These are phyloP conservation scores for Chenopodium quinoa DNA, from an alignment of 148 eudicot genomes.

Conservation along the genomic window DNA sequence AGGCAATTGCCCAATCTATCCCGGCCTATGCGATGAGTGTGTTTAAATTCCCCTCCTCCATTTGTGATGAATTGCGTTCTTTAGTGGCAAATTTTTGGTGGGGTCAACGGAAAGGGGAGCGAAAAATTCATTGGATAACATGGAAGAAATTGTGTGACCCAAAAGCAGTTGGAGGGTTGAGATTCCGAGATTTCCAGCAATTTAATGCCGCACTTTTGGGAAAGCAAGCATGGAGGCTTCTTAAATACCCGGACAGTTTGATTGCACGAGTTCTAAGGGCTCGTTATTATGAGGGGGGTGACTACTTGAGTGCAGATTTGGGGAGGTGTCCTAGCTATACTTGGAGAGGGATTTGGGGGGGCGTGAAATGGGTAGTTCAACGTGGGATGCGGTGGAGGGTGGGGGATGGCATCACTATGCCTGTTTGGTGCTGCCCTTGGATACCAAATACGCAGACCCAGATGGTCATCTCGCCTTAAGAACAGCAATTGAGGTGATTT, in stretches of 20 bases:
- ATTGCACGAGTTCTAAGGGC: background rate
- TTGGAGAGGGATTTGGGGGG: background rate
- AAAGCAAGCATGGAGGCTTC: background rate
- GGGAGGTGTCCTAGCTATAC: background rate
- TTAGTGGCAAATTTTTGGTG: background rate
- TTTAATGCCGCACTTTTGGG: background rate
- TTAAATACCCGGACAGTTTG: background rate
- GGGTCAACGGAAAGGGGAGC: background rate
- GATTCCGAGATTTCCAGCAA: background rate
- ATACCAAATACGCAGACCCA: background rate
- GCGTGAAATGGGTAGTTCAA: background rate
- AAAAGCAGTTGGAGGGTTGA: background rate
- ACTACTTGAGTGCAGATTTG: background rate
- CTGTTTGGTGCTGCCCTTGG: background rate
- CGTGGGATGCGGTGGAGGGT: background rate
- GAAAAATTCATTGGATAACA: conserved; percentile 8
- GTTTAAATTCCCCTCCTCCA: too few relatives aligned
- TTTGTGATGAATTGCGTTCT: background rate
- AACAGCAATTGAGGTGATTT: too few relatives aligned
- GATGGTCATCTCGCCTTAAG: background rate
- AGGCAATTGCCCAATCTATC: too few relatives aligned
- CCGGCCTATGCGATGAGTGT: too few relatives aligned
- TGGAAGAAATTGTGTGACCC: background rate
- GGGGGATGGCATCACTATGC: background rate
- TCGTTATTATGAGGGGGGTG: background rate